These are phyloP conservation scores for Lentinus polychrous DNA, from an alignment of 1,284 basidiomycete species.

Conservation along the genomic window DNA sequence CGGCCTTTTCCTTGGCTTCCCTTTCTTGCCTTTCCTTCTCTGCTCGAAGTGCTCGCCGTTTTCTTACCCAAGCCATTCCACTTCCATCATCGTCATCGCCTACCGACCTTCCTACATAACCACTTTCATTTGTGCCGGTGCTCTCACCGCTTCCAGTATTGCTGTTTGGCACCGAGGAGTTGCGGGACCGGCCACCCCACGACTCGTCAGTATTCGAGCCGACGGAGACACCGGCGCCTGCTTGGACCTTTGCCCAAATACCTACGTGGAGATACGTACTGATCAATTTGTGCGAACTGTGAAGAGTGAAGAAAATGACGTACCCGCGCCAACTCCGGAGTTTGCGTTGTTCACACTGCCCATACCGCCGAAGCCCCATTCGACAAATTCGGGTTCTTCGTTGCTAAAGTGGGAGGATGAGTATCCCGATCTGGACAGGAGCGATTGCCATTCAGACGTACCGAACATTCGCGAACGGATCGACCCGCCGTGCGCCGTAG, in stretches of 20 bases:
- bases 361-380: conserved; percentile 85
- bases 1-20: conserved; percentile 11
- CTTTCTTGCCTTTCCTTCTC: conserved; percentile 27
- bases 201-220: conserved; percentile 24
- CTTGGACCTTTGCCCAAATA: conserved; percentile 37
- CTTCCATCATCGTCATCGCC: conserved; percentile 60
- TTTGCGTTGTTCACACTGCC: conserved; percentile 46
- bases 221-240: conserved; percentile 20
- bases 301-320: background rate
- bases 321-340: conserved; percentile 13
- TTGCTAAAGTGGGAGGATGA: conserved; percentile 6
- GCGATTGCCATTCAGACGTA: conserved; percentile 10
- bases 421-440: background rate
- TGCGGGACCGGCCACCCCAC: conserved; percentile 9
- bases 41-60: conserved; percentile 42
- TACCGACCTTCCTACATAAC: conserved; percentile 11
- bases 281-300: background rate
- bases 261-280: conserved; percentile 9
- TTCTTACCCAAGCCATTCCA: conserved; percentile 68
- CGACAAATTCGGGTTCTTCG: conserved; percentile 68
- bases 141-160: conserved; percentile 5
- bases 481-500: conserved; percentile 49
- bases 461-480: conserved; percentile 31
- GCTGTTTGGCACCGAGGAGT: conserved; percentile 3
- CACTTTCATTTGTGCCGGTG: background rate